Evolutionary conservation across 2,329 filamentous ascomycete genomes (phyloP).

Genomic region (Monilinia fructicola): DNA sequence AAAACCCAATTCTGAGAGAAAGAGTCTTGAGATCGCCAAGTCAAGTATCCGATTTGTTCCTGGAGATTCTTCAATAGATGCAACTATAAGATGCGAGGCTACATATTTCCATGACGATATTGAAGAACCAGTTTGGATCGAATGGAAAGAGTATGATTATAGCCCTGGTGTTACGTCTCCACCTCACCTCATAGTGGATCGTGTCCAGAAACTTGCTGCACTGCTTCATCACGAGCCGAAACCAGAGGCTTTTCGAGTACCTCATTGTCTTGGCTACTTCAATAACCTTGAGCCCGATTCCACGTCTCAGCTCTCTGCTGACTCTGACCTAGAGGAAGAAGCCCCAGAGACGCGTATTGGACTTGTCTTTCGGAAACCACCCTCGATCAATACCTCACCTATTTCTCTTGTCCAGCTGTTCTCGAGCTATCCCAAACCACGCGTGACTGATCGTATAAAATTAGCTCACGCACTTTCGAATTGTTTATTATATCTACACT

Average conservation of each 20-base stretch:
- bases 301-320: constrained; percentile 11
- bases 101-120: constrained; percentile 42
- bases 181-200: constrained; percentile 46
- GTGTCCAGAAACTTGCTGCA: constrained; percentile 50
- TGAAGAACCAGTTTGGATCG: constrained; percentile 48
- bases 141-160: constrained; percentile 52
- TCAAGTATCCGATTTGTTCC: constrained; percentile 25
- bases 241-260: constrained; percentile 51
- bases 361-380: constrained; percentile 54
- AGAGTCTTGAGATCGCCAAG: constrained; percentile 25
- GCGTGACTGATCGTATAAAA: constrained; percentile 52
- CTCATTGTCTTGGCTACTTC: constrained; percentile 53
- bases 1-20: constrained; percentile 28
- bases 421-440: constrained; percentile 45
- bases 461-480: constrained; percentile 54
- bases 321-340: constrained; percentile 44
- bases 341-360: constrained; percentile 49
- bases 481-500: constrained; percentile 55
- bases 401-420: constrained; percentile 52
- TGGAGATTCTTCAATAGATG: constrained; percentile 7
- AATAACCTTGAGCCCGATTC: constrained; percentile 42
- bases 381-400: constrained; percentile 44
- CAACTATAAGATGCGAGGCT: constrained; percentile 44
- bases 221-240: constrained; percentile 50
- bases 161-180: constrained; percentile 42